phyloP scores from a whole-genome alignment of 495 filamentous ascomycete genomes.

The Eremomyces bilateralis region DNA sequence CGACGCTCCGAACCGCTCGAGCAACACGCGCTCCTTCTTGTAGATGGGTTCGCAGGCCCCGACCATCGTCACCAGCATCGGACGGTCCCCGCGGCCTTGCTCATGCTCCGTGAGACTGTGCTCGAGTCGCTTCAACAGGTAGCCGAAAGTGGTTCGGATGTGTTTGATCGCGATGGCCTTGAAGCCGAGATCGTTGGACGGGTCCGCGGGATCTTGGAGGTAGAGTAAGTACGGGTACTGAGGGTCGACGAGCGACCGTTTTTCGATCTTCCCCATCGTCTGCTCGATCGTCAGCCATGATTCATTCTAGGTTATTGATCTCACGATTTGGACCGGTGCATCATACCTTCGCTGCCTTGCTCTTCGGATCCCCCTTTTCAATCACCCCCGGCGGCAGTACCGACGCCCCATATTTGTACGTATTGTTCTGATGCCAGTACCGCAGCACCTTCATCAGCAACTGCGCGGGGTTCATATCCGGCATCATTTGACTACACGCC shows the following conservation, averaged over 20 bases:
- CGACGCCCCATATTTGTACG: conserved; percentile 25
- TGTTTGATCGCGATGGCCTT: conserved; percentile 23
- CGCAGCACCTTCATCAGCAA: conserved; percentile 29
- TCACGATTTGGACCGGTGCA: no score
- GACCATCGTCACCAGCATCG: background rate
- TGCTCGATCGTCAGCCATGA: no score
- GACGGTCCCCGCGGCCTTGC: background rate
- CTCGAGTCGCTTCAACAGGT: background rate
- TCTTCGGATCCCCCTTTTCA: conserved; percentile 5
- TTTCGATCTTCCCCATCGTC: no score
- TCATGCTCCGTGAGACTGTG: background rate
- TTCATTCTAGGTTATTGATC: no score
- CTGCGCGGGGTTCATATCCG: conserved; percentile 11
- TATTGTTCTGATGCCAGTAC: conserved; percentile 26
- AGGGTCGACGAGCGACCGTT: no score
- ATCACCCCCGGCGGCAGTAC: conserved; percentile 28
- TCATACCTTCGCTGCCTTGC: no score
- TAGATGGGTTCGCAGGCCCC: background rate
- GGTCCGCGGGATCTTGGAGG: conserved; percentile 38
- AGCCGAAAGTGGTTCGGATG: conserved; percentile 16
- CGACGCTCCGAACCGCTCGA: no score
- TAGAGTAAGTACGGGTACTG: conserved; percentile 27
- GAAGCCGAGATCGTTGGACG: conserved; percentile 31
- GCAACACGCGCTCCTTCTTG: no score
- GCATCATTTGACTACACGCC: conserved; percentile 11